phyloP scores from a whole-genome alignment of 768 basidiomycete genomes.

The Lanmaoa rubissima region DNA sequence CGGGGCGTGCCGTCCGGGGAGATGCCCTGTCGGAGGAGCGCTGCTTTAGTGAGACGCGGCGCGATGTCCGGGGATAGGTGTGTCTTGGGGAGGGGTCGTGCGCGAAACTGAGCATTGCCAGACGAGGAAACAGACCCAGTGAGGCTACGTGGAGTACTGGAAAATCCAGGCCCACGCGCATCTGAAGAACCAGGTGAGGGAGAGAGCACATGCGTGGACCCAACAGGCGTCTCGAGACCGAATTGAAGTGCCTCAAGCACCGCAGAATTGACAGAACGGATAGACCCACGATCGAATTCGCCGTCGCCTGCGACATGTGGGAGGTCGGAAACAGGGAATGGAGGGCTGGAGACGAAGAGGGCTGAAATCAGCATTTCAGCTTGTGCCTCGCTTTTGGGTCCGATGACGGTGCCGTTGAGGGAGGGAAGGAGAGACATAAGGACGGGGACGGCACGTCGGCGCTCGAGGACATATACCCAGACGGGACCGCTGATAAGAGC shows the following conservation, averaged over 20 bases:
- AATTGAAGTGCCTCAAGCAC: slow-evolving; percentile 44
- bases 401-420: slow-evolving; percentile 59
- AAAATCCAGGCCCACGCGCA: slow-evolving; percentile 20
- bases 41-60: slow-evolving; percentile 74
- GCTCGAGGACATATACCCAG: slow-evolving; percentile 90
- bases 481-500: slow-evolving; percentile 64
- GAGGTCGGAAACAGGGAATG: slow-evolving; percentile 68
- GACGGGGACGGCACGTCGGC: slow-evolving; percentile 77
- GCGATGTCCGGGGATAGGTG: slow-evolving; percentile 63
- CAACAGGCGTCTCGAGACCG: slow-evolving; percentile 41
- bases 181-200: slow-evolving; percentile 29
- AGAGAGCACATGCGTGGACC: slow-evolving; percentile 41
- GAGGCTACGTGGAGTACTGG: slow-evolving; percentile 28
- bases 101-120: slow-evolving; percentile 57
- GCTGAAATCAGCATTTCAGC: slow-evolving; percentile 79
- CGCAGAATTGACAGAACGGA: slow-evolving; percentile 46
- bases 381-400: slow-evolving; percentile 59
- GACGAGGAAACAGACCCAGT: slow-evolving; percentile 36
- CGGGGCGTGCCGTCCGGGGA: slow-evolving; percentile 44
- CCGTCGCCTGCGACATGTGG: slow-evolving; percentile 42
- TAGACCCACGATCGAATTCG: slow-evolving; percentile 34
- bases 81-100: slow-evolving; percentile 64
- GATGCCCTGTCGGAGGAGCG: slow-evolving; percentile 67
- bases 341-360: slow-evolving; percentile 81
- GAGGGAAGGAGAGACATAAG: slow-evolving; percentile 74